Conservation (phyloP, 2,329 filamentous ascomycete genomes). For the Colletotrichum gigasporum region DNA sequence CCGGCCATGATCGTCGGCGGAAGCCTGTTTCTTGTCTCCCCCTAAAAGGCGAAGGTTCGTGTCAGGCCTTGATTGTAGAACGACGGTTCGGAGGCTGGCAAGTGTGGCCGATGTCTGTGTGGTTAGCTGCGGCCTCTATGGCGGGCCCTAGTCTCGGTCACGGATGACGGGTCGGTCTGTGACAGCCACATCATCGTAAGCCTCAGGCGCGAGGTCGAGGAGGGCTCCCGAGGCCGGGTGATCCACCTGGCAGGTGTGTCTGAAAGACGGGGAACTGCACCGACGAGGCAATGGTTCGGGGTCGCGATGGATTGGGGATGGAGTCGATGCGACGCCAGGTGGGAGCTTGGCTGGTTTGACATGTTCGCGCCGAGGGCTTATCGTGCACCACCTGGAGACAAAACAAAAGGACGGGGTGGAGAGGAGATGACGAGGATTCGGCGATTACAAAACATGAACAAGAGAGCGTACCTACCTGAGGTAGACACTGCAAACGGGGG, state of each 20-base stretch:
- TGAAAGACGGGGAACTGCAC: neutral
- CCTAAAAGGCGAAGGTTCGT: neutral
- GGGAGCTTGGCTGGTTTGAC: constrained; percentile 17
- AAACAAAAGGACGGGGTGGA: constrained; percentile 6
- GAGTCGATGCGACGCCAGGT: constrained; percentile 1
- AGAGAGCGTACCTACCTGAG: neutral
- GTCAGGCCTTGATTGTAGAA: neutral
- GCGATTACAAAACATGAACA: neutral
- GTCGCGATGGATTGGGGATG: constrained; percentile 3
- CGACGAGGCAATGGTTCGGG: neutral
- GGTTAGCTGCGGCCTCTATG: neutral
- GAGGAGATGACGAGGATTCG: constrained; percentile 1
- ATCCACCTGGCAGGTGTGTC: neutral
- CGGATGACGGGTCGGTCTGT: neutral
- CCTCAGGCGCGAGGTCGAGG: too few species aligned
- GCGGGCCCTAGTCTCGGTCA: neutral
- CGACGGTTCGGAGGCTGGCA: neutral
- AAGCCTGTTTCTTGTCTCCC: neutral
- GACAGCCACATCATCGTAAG: neutral
- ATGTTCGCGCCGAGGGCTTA: constrained; percentile 20
- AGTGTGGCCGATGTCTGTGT: neutral
- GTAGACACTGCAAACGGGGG: constrained; percentile 13
- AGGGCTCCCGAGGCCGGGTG: too few species aligned
- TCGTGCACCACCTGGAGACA: neutral
- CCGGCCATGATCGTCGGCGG: neutral